Evolutionary conservation across 2,329 filamentous ascomycete genomes (phyloP), one percentile per base, ranked within the genome.

Genomic region (Grosmannia serpens): DNA sequence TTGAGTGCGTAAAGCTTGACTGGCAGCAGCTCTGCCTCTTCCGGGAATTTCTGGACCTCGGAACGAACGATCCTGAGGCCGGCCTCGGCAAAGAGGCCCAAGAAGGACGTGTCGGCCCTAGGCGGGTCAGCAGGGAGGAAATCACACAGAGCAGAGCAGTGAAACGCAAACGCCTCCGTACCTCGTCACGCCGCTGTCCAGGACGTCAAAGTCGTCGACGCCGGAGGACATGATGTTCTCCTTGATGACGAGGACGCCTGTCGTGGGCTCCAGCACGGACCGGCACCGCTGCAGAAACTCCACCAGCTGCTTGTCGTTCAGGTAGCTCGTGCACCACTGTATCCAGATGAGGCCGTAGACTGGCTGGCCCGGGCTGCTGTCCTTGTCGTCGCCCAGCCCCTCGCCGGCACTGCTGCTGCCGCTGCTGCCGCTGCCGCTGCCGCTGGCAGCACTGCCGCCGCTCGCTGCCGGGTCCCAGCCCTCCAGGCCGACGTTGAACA

Each of bases 311-410:
- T 71, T 72, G 68, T 96, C 90, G 0, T 82, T 90, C 58, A 96
- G 74, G 70, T 96, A 87, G 27, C 89, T 87, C 9, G 92, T 71
- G 70, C 91, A 96, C 91, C 91, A 96, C 71, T 96, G 91, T 56
- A 82, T 86, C 89, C 89, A 96, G 61, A 96, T 84, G 52, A 96
- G 70, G 68, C 91, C 87, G 70, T 96, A 96, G 54, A 20, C 15
- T 3, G 35, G 26, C 8, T 24, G 33, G 10, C 71, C 65, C 11
- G 67, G 74, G 2, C 71, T 9, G 6, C 66, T 0, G 65, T 71
- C 38, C 38, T 41, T 20, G 0, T 29, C 26, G 20, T 53, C 51
- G 41, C 11, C 13, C 20, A 9, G 20, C 20, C 22, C 17, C 44
- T 46, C 6, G 27, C n/a, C n/a, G n/a, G n/a, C n/a, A n/a, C n/a